A percentile compares a stretch with the other conserved stretches of the same genome.
These are phyloP conservation scores for Furcasterigmium furcatum DNA, from an alignment of 2,329 filamentous ascomycete genomes.

Conservation along the genomic window DNA sequence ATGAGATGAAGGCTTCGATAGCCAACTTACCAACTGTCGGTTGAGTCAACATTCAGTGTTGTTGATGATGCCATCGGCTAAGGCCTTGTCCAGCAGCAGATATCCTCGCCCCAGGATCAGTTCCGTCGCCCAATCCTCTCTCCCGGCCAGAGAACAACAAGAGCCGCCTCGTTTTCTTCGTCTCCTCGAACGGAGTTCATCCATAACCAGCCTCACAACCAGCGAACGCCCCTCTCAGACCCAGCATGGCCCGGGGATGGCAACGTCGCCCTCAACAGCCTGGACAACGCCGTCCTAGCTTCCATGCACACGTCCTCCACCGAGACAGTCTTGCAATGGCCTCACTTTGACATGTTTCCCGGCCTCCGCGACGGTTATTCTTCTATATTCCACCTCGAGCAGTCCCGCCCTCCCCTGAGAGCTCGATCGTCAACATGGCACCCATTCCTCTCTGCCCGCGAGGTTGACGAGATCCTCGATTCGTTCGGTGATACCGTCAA, in stretches of 20 bases:
- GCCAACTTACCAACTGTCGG: slow-evolving; percentile 18
- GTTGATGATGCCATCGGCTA: no score
- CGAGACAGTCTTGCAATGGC: slow-evolving; percentile 48
- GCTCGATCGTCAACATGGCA: slow-evolving; percentile 30
- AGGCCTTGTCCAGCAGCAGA: slow-evolving; percentile 7
- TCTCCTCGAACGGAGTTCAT: slow-evolving; percentile 14
- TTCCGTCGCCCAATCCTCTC: slow-evolving; percentile 8
- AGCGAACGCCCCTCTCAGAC: slow-evolving; percentile 16
- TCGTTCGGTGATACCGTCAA: slow-evolving; percentile 45
- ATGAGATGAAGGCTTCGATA: slow-evolving; percentile 38
- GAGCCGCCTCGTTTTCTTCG: slow-evolving; percentile 15
- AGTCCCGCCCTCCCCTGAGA: slow-evolving; percentile 30
- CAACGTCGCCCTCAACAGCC: slow-evolving; percentile 15
- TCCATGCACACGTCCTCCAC: slow-evolving; percentile 48
- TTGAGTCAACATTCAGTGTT: slow-evolving; percentile 1
- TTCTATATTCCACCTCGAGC: slow-evolving; percentile 46
- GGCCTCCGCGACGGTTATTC: slow-evolving; percentile 36
- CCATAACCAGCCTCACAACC: slow-evolving; percentile 10
- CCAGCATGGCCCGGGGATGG: slow-evolving; percentile 9
- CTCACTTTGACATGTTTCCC: slow-evolving; percentile 42
- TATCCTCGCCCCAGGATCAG: slow-evolving; percentile 6
- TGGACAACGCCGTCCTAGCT: slow-evolving; percentile 45
- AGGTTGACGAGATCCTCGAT: slow-evolving; percentile 35
- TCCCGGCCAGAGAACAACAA: slow-evolving; percentile 15
- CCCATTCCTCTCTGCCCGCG: slow-evolving; percentile 37